Evolutionary conservation across 306 rosid species (phyloP), one percentile per base, ranked within the genome.

Genomic region (Glycine soja): DNA sequence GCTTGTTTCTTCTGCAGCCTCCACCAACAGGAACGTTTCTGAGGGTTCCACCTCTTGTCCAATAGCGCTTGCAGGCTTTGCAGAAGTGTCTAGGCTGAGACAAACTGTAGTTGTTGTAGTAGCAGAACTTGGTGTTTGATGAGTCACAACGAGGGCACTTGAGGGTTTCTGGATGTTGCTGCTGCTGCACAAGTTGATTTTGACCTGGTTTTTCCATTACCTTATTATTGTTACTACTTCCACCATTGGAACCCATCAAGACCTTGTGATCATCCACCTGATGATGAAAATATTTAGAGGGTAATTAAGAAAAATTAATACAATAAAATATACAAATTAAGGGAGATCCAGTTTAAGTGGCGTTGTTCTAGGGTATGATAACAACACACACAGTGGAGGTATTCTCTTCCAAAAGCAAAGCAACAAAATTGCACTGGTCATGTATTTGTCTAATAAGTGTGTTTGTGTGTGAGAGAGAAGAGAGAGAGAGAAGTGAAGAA

Each of bases 121-220:
- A 95, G 24, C 99, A 95, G 80, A 95, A 95, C 84, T 95, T 95
- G 6, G 99, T 95, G 90, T 95, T 93, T 1, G 96, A 84, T 2
- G 99, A 95, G 46, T 95, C 99, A 57, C 99, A 95, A 6, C 99
- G 95, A 68, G 99, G 99, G 68, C 99, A 95, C 77, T 89, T 95
- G 2, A 88, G 88, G 0, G 92, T 76, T 57, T 36, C 40, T 36
- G 2, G 43, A 16, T 85, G 84, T 0, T 87, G 85, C 56, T 30
- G 85, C 51, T 30, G 84, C 47, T 87, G 88, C 6, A 34, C 3
- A 50, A 83, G 91, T 24, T 36, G 40, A 36, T 92, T 82, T 54
- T 88, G 85, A 6, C 72, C 81, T 53, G 87, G 74, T 82, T 89
- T 92, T 80, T 91, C 93, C 96, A 88, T 90, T 70, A 65, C 47